Evolutionary conservation across 1,139 yeast species (phyloP).

Genomic region (Taiozyma onychis): DNA sequence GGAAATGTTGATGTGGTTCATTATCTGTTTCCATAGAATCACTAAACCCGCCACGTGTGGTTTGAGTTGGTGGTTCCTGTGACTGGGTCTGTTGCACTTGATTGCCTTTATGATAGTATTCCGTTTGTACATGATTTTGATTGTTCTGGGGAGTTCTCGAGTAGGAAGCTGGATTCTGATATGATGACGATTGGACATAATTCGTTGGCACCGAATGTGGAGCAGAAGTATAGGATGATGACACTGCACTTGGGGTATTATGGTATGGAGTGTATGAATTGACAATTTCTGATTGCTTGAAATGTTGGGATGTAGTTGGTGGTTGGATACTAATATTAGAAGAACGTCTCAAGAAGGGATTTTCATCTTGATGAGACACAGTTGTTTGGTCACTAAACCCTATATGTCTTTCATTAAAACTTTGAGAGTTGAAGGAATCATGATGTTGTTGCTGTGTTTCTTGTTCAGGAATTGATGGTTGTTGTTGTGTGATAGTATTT

Average conservation of each 20-base stretch:
- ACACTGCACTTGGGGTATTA: constrained; percentile 49
- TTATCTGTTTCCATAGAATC: constrained; percentile 4
- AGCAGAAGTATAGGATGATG: constrained; percentile 33
- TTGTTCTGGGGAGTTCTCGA: constrained; percentile 3
- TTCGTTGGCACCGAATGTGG: constrained; percentile 19
- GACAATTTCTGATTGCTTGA: constrained; percentile 17
- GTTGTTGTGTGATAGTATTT: constrained; percentile 1
- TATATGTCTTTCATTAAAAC: not conserved
- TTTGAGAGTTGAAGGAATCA: constrained; percentile 4
- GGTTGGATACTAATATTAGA: constrained; percentile 19
- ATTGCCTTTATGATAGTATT: not conserved
- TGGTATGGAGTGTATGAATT: constrained; percentile 34
- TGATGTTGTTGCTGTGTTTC: not conserved
- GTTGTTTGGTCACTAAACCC: not conserved
- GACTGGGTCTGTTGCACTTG: not conserved
- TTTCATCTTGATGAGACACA: not conserved
- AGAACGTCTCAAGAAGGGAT: constrained; percentile 7
- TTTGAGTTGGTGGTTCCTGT: not conserved
- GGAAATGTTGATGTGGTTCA: constrained; percentile 2
- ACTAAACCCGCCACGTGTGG: not conserved
- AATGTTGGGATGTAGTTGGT: constrained; percentile 21
- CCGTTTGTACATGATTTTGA: not conserved
- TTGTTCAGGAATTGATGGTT: not conserved
- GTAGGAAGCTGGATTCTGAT: not conserved
- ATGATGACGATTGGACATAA: not conserved